A percentile compares a stretch with the other conserved stretches of the same genome.
Evolutionary conservation across 2,329 filamentous ascomycete species (phyloP).

Genomic region (Talaromyces sp.): DNA sequence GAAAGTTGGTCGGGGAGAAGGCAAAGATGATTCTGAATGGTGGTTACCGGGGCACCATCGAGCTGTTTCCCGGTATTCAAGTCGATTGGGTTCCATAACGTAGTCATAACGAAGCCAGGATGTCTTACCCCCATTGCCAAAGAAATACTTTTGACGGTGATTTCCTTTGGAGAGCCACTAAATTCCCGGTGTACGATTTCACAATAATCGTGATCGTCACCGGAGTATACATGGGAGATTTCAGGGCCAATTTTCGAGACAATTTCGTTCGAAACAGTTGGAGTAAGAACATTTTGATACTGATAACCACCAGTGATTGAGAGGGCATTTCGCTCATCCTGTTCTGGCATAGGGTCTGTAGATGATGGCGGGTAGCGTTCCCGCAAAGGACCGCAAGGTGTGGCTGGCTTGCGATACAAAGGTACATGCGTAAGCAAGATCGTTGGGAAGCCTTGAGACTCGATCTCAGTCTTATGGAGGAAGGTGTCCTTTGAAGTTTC

Average conservation of each 20-base stretch:
- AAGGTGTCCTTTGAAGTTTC: conserved; percentile 47
- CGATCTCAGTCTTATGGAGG: conserved; percentile 17
- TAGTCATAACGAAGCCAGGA: conserved; percentile 82
- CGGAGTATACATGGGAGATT: conserved; percentile 81
- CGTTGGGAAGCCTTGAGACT: conserved; percentile 66
- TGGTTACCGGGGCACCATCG: conserved; percentile 32
- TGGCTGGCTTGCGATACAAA: conserved; percentile 73
- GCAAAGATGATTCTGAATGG: conserved; percentile 84
- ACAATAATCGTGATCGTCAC: conserved; percentile 98
- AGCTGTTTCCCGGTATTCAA: conserved; percentile 32
- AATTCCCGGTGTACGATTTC: conserved; percentile 73
- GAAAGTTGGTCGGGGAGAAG: conserved; percentile 81
- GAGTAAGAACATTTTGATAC: conserved; percentile 89
- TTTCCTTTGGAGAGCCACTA: conserved; percentile 63
- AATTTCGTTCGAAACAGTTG: conserved; percentile 68
- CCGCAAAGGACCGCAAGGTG: conserved; percentile 79
- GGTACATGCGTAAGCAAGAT: conserved; percentile 89
- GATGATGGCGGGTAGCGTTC: conserved; percentile 74
- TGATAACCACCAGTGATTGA: conserved; percentile 77
- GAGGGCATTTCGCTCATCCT: conserved; percentile 73
- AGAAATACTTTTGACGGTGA: conserved; percentile 90
- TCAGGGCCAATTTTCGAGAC: conserved; percentile 70
- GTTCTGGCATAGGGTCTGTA: conserved; percentile 51
- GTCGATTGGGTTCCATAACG: conserved; percentile 87
- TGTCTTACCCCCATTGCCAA: conserved; percentile 93